Evolutionary conservation across 148 eudicot species (phyloP).

Genomic region (Beta vulgaris): DNA sequence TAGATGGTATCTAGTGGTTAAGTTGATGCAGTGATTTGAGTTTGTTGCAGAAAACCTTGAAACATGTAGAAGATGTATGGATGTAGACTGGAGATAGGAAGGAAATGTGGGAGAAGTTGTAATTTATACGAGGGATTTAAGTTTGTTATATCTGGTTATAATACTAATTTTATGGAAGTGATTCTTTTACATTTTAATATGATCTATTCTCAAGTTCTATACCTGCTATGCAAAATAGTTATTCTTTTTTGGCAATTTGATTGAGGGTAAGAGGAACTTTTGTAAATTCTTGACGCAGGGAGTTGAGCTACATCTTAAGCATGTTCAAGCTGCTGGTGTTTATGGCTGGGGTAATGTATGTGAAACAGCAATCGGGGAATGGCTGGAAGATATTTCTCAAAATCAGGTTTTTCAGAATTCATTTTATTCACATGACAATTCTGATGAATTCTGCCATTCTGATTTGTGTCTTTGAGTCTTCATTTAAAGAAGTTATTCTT

Average conservation of each 20-base stretch:
- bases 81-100: background rate
- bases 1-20: constrained; percentile 1
- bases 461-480: background rate
- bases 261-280: constrained; percentile 1
- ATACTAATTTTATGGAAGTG: background rate
- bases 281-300: constrained; percentile 47
- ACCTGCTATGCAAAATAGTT: background rate
- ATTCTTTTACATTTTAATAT: background rate
- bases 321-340: constrained; percentile 78
- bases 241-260: background rate
- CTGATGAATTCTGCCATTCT: background rate
- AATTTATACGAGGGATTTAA: no score
- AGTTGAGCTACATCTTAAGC: constrained; percentile 86
- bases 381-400: constrained; percentile 95
- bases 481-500: constrained; percentile 6
- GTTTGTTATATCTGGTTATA: background rate
- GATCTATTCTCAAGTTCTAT: background rate
- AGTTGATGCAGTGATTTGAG: background rate
- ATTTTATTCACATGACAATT: constrained; percentile 13
- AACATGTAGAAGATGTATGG: background rate
- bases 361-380: constrained; percentile 75
- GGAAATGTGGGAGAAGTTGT: background rate
- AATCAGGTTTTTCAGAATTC: constrained; percentile 61
- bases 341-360: constrained; percentile 85
- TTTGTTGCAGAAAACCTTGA: background rate